phyloP scores from a whole-genome alignment of 2,329 filamentous ascomycete genomes.

The Diaporthe citriasiana region DNA sequence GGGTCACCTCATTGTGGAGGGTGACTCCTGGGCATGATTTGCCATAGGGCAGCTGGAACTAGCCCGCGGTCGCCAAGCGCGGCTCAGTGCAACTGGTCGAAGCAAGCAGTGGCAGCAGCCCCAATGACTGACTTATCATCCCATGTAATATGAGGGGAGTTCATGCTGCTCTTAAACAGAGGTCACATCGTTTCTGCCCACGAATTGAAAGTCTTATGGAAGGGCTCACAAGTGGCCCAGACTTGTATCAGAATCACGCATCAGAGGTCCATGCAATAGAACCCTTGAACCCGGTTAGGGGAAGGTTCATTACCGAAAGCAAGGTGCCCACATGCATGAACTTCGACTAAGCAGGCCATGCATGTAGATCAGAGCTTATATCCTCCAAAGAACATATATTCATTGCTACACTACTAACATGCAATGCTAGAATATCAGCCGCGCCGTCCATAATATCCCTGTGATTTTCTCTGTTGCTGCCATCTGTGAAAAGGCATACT shows the following conservation, averaged over 20 bases:
- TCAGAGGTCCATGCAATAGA: neutral
- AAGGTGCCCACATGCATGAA: neutral
- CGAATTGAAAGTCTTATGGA: neutral
- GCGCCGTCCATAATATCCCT: no score
- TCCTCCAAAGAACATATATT: neutral
- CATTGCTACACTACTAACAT: neutral
- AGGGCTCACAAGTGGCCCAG: neutral
- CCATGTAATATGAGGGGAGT: neutral
- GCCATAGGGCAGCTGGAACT: neutral
- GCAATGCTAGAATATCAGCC: neutral
- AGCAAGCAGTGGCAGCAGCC: slow-evolving; percentile 9
- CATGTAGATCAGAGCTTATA: neutral
- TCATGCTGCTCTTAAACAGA: neutral
- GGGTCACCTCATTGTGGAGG: slow-evolving; percentile 23
- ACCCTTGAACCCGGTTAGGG: neutral
- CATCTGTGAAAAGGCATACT: neutral
- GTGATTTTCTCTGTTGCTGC: neutral
- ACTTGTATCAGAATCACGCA: neutral
- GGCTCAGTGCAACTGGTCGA: slow-evolving; percentile 7
- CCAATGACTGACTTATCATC: neutral
- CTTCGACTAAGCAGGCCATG: neutral
- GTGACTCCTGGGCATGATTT: slow-evolving; percentile 34
- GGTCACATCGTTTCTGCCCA: neutral
- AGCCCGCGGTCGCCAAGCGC: slow-evolving; percentile 15
- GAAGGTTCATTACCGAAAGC: no score